Percentiles rank a stretch among this genome's conserved stretches.
phyloP scores from a whole-genome alignment of 2,329 filamentous ascomycete species.

The Aureobasidium sp. region DNA sequence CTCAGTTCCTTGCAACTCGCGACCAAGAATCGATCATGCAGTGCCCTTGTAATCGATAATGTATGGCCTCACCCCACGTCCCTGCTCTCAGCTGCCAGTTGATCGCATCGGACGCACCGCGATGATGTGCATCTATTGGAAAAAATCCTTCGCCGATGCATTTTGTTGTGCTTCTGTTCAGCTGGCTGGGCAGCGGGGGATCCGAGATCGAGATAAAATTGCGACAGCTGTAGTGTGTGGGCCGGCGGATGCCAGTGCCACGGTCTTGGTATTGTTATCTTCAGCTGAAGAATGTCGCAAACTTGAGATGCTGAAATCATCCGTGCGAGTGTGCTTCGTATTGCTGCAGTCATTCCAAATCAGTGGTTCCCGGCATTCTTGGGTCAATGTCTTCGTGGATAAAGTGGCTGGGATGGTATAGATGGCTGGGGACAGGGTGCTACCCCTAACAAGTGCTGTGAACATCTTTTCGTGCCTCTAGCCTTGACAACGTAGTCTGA shows the following conservation, averaged over 20 bases:
- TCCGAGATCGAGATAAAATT: neutral
- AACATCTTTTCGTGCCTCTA: neutral
- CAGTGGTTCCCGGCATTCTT: too few relatives aligned
- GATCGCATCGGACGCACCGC: neutral
- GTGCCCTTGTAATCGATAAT: too few relatives aligned
- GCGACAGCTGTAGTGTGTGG: neutral
- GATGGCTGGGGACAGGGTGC: neutral
- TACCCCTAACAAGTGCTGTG: neutral
- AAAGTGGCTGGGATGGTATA: neutral
- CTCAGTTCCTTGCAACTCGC: neutral
- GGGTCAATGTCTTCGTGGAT: too few relatives aligned
- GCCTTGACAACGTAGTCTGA: neutral
- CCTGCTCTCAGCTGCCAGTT: neutral
- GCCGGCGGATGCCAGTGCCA: neutral
- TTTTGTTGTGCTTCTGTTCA: neutral
- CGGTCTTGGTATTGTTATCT: neutral
- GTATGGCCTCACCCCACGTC: too few relatives aligned
- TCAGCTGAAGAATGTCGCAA: neutral
- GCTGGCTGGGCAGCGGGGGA: neutral
- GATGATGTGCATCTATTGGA: neutral
- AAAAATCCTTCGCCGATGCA: neutral
- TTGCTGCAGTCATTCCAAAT: neutral
- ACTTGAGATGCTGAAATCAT: neutral
- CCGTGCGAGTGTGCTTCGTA: neutral
- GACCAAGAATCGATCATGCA: neutral